phyloP scores from a whole-genome alignment of 1,139 yeast genomes.

The Candida glucosophila region DNA sequence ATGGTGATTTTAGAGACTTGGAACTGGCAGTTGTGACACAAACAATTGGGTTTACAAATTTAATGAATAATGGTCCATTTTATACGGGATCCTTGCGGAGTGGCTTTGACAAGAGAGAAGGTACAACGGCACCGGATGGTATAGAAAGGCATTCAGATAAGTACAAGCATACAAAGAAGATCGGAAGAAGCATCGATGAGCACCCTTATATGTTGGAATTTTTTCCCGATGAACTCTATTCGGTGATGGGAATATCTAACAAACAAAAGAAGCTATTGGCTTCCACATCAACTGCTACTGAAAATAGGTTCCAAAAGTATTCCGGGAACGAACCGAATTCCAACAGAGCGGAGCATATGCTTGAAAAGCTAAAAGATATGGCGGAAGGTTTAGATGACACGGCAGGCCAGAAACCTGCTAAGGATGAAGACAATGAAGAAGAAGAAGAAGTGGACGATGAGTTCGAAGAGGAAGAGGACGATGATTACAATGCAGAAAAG shows the following conservation, averaged over 20 bases:
- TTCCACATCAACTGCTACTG: constrained; percentile 38
- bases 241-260: constrained; percentile 62
- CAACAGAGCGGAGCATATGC: constrained; percentile 32
- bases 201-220: constrained; percentile 69
- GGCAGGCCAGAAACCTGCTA: constrained; percentile 20
- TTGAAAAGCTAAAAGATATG: constrained; percentile 53
- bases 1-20: constrained; percentile 45
- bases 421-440: constrained; percentile 33
- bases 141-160: constrained; percentile 68
- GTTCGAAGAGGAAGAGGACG: constrained; percentile 61
- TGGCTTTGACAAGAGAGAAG: constrained; percentile 12
- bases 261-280: constrained; percentile 46
- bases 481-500: constrained; percentile 48
- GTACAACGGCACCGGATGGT: constrained; percentile 36
- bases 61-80: constrained; percentile 69
- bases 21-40: constrained; percentile 63
- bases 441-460: constrained; percentile 48
- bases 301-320: constrained; percentile 37
- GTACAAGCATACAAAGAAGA: constrained; percentile 62
- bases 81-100: constrained; percentile 50
- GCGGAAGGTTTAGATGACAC: constrained; percentile 49
- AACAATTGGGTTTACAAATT: constrained; percentile 46
- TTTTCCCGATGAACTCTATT: constrained; percentile 75
- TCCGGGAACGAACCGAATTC: constrained; percentile 17
- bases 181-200: constrained; percentile 73